Conservation (phyloP, 352 stramenopile species). For the Pythium vanterpoolii region DNA sequence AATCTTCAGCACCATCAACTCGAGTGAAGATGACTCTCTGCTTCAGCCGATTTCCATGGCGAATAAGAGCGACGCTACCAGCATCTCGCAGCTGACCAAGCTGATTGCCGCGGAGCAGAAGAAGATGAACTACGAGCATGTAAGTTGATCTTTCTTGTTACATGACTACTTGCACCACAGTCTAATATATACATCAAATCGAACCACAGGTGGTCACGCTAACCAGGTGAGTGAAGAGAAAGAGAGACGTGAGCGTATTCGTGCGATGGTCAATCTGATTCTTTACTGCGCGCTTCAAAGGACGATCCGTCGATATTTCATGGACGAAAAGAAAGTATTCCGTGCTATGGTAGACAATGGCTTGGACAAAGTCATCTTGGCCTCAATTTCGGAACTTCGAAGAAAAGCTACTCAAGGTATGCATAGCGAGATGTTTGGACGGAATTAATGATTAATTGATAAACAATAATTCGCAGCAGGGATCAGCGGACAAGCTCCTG, state of each 20-base stretch:
- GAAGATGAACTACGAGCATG: constrained; percentile 23
- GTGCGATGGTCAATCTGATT: too few species aligned
- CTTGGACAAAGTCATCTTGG: constrained; percentile 10
- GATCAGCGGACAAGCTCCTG: neutral
- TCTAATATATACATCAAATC: neutral
- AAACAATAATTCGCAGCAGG: neutral
- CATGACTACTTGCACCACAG: neutral
- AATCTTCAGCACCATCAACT: constrained; percentile 8
- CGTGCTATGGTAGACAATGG: constrained; percentile 7
- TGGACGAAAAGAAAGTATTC: constrained; percentile 20
- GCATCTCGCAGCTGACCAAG: constrained; percentile 14
- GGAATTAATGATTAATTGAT: neutral
- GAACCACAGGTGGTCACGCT: constrained; percentile 3
- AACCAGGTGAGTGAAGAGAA: neutral
- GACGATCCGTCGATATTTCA: constrained; percentile 15
- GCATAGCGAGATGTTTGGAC: neutral
- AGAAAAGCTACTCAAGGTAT: constrained; percentile 1
- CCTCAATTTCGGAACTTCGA: constrained; percentile 2
- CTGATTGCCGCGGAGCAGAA: constrained; percentile 20
- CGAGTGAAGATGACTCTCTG: neutral
- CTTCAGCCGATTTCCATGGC: constrained; percentile 5
- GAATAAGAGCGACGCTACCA: constrained; percentile 8
- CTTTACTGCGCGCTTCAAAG: neutral
- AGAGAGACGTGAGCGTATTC: neutral
- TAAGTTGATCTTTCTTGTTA: neutral